Conservation (phyloP, 148 eudicot genomes). For the Heliosperma pusillum region DNA sequence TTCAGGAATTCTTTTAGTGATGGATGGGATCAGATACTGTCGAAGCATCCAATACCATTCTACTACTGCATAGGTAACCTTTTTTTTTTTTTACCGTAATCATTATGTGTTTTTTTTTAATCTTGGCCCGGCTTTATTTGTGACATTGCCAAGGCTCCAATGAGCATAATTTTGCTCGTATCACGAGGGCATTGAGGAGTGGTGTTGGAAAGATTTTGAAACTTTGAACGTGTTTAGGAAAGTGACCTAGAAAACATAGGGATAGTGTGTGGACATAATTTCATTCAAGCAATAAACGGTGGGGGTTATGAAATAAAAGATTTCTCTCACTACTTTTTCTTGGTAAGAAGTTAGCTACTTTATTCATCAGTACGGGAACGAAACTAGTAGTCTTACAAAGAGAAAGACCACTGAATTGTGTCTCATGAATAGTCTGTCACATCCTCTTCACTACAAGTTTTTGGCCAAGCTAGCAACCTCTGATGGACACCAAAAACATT, state of each 20-base stretch:
- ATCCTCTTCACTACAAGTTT: too few species aligned
- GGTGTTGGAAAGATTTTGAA: neutral
- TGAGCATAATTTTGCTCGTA: neutral
- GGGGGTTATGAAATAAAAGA: neutral
- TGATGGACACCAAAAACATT: too few species aligned
- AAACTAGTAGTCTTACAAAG: too few species aligned
- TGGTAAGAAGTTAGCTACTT: too few species aligned
- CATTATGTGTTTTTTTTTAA: neutral
- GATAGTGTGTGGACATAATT: neutral
- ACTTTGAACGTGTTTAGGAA: neutral
- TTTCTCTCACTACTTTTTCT: neutral
- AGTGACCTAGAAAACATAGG: neutral
- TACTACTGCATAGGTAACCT: constrained; percentile 76
- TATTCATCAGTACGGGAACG: too few species aligned
- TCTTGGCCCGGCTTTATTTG: neutral
- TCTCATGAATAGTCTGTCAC: too few species aligned
- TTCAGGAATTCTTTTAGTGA: constrained; percentile 80
- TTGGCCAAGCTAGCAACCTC: too few species aligned
- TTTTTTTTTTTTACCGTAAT: neutral
- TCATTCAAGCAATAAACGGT: neutral
- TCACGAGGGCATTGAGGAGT: neutral
- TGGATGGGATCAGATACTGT: constrained; percentile 86
- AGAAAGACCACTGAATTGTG: too few species aligned
- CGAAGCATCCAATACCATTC: constrained; percentile 89
- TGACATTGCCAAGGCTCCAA: neutral